These are phyloP conservation scores for Saksenaea oblongispora DNA, from an alignment of 371 early-diverging fungal genomes.

Conservation along the genomic window DNA sequence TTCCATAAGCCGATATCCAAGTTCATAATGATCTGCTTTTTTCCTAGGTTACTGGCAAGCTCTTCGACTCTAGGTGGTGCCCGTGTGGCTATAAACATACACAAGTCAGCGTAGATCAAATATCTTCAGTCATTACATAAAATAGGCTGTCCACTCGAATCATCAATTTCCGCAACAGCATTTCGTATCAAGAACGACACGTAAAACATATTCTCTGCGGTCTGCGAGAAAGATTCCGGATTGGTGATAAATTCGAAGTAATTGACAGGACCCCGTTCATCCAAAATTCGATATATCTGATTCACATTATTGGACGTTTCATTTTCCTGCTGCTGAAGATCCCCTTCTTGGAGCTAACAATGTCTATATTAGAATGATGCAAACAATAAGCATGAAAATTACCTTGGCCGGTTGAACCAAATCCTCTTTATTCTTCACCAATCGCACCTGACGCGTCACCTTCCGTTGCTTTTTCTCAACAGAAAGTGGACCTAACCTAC, in stretches of 20 bases:
- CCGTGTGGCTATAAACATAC: constrained; percentile 48
- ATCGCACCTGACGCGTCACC: constrained; percentile 22
- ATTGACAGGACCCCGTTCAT: constrained; percentile 64
- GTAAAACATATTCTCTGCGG: constrained; percentile 95
- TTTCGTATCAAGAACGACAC: constrained; percentile 89
- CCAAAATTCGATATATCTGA: constrained; percentile 61
- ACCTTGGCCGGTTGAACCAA: constrained; percentile 40
- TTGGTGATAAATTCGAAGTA: constrained; percentile 88
- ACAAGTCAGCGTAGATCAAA: background rate
- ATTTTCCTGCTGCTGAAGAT: constrained; percentile 81
- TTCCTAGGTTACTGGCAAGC: constrained; percentile 60
- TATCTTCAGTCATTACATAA: constrained; percentile 28
- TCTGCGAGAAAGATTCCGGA: constrained; percentile 89
- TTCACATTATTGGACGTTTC: constrained; percentile 86
- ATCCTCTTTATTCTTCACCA: constrained; percentile 48
- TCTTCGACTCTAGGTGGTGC: constrained; percentile 66
- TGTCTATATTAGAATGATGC: background rate
- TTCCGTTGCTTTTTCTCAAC: constrained; percentile 63
- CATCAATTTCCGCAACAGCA: constrained; percentile 77
- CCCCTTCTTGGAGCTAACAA: constrained; percentile 65
- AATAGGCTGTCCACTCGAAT: constrained; percentile 70
- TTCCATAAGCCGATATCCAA: constrained; percentile 74
- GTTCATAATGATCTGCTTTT: constrained; percentile 86
- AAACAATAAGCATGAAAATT: constrained; percentile 17
- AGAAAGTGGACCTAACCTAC: constrained; percentile 69